phyloP scores from a whole-genome alignment of 768 basidiomycete species.

The Termitomyces sp. region DNA sequence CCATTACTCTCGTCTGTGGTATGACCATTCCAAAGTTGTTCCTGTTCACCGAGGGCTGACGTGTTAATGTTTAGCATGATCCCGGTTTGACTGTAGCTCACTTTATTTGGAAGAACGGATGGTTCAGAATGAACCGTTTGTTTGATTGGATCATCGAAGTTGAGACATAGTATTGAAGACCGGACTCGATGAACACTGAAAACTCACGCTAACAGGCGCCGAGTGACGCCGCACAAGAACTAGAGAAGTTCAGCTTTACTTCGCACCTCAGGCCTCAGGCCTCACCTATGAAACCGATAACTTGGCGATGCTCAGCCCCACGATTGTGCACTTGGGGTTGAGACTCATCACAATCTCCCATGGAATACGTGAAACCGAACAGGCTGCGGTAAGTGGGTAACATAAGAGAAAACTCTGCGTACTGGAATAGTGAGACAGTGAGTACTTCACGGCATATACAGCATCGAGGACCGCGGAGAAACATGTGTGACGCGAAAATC shows the following conservation, averaged over 20 bases:
- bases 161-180: not conserved
- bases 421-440: no score
- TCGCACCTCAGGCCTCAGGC: no score
- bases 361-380: no score
- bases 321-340: no score
- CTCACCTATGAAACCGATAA: no score
- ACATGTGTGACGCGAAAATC: no score
- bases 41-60: not conserved
- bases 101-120: not conserved
- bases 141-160: not conserved
- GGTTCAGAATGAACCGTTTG: not conserved
- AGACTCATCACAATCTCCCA: no score
- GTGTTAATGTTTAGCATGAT: not conserved
- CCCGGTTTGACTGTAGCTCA: not conserved
- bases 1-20: not conserved
- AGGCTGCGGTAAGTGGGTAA: no score
- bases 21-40: not conserved
- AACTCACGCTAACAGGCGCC: not conserved
- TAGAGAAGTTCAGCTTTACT: not conserved
- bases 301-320: no score
- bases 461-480: no score
- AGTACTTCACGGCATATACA: no score
- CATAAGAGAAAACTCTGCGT: no score
- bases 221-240: not conserved
- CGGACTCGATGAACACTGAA: not conserved